Evolutionary conservation across 164 flowering plant genomes (phyloP).

Genomic region (Kingdonia uniflora): DNA sequence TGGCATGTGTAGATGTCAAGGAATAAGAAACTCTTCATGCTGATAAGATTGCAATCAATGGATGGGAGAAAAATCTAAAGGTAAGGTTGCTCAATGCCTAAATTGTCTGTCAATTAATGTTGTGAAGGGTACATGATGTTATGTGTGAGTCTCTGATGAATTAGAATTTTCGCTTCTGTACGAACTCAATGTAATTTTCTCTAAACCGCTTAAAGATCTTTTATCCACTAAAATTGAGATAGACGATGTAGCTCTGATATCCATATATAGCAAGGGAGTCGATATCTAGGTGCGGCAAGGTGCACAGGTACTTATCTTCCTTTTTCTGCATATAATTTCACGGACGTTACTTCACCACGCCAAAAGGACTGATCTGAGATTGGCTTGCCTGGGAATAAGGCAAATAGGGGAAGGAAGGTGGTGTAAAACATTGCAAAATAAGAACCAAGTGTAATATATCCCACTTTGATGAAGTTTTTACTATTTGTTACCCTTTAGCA

Average conservation of each 20-base stretch:
- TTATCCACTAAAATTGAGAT: slow-evolving; percentile 68
- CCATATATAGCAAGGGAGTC: slow-evolving; percentile 87
- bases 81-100: slow-evolving; percentile 18
- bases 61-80: slow-evolving; percentile 92
- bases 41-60: slow-evolving; percentile 92
- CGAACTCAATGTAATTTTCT: slow-evolving; percentile 87
- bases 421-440: too few relatives aligned
- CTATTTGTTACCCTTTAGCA: too few relatives aligned
- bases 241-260: slow-evolving; percentile 95
- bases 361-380: too few relatives aligned
- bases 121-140: too few relatives aligned
- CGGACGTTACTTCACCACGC: too few relatives aligned
- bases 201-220: slow-evolving; percentile 79
- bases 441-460: too few relatives aligned
- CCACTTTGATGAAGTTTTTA: too few relatives aligned
- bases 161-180: slow-evolving; percentile 14
- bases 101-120: too few relatives aligned
- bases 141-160: too few relatives aligned
- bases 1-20: slow-evolving; percentile 97
- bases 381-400: too few relatives aligned
- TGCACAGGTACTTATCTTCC: slow-evolving; percentile 64
- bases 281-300: slow-evolving; percentile 94
- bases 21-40: slow-evolving; percentile 80
- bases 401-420: too few relatives aligned
- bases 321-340: not conserved